These are phyloP conservation scores for Pelargonium australe DNA, from an alignment of 441 rosid genomes.

Conservation along the genomic window DNA sequence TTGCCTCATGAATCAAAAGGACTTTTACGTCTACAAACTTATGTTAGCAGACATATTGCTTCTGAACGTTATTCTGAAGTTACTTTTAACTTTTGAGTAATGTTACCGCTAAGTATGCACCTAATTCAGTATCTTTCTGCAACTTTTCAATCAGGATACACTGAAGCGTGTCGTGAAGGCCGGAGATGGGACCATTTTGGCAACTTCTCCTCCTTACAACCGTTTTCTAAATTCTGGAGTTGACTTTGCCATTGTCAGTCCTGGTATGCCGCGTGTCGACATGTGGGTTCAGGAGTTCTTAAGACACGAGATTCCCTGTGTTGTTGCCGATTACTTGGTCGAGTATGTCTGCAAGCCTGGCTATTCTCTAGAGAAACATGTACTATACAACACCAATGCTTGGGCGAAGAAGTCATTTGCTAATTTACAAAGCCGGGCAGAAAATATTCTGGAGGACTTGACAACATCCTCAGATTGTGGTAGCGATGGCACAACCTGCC, in stretches of 20 bases:
- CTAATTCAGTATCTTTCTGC: not conserved
- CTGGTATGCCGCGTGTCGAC: slow-evolving; percentile 63
- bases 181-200: slow-evolving; percentile 82
- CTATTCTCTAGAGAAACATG: slow-evolving; percentile 68
- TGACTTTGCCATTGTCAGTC: slow-evolving; percentile 72
- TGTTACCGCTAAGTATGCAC: not conserved
- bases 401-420: slow-evolving; percentile 72
- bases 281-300: slow-evolving; percentile 85
- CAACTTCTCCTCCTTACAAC: slow-evolving; percentile 92
- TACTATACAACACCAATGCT: slow-evolving; percentile 58
- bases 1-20: no score
- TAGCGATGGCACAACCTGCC: slow-evolving; percentile 33
- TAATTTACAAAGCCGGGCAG: slow-evolving; percentile 37
- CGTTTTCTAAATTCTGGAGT: slow-evolving; percentile 63
- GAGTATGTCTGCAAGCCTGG: slow-evolving; percentile 96
- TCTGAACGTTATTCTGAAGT: no score
- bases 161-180: slow-evolving; percentile 91
- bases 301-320: slow-evolving; percentile 78
- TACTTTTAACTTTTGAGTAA: not conserved
- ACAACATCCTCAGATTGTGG: slow-evolving; percentile 6
- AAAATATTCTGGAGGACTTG: slow-evolving; percentile 27
- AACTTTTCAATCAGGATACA: slow-evolving; percentile 56
- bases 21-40: no score
- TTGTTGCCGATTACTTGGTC: slow-evolving; percentile 80
- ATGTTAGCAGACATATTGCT: no score